Conservation (phyloP, 2,329 filamentous ascomycete genomes). For the Fusarium floridanum region DNA sequence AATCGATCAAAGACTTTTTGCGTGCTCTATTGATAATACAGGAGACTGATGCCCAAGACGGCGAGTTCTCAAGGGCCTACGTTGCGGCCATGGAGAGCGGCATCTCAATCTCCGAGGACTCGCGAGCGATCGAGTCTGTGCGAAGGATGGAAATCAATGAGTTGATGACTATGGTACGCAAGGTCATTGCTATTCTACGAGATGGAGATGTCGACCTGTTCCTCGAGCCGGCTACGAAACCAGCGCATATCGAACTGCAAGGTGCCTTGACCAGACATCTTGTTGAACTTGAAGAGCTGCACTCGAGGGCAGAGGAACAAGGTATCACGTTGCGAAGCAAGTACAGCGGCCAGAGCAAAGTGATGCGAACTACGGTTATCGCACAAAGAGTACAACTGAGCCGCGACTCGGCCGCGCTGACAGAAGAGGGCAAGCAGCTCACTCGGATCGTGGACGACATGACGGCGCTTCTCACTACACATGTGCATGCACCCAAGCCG, state of each 20-base stretch:
- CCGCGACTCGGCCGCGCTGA: slow-evolving; percentile 78
- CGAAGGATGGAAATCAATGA: slow-evolving; percentile 64
- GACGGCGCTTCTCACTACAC: slow-evolving; percentile 43
- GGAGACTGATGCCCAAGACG: slow-evolving; percentile 52
- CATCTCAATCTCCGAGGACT: slow-evolving; percentile 64
- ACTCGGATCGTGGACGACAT: slow-evolving; percentile 72
- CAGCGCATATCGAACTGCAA: slow-evolving; percentile 50
- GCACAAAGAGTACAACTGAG: slow-evolving; percentile 86
- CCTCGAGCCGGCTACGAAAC: slow-evolving; percentile 49
- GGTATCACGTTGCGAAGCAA: slow-evolving; percentile 75
- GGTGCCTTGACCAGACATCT: slow-evolving; percentile 56
- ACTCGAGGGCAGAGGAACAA: slow-evolving; percentile 58
- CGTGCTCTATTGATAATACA: slow-evolving; percentile 63
- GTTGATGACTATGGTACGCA: slow-evolving; percentile 45
- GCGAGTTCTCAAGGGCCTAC: slow-evolving; percentile 69
- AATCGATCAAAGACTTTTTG: slow-evolving; percentile 60
- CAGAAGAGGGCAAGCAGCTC: slow-evolving; percentile 77
- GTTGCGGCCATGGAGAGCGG: slow-evolving; percentile 71
- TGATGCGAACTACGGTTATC: slow-evolving; percentile 81
- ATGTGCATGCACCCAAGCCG: slow-evolving; percentile 41
- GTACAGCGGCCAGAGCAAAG: slow-evolving; percentile 78
- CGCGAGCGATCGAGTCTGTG: slow-evolving; percentile 68
- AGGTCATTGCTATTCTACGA: slow-evolving; percentile 45
- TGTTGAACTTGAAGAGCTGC: slow-evolving; percentile 61
- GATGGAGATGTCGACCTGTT: slow-evolving; percentile 55